Conservation (phyloP, 2,329 filamentous ascomycete genomes). For the Aspergillus novofumigatus region DNA sequence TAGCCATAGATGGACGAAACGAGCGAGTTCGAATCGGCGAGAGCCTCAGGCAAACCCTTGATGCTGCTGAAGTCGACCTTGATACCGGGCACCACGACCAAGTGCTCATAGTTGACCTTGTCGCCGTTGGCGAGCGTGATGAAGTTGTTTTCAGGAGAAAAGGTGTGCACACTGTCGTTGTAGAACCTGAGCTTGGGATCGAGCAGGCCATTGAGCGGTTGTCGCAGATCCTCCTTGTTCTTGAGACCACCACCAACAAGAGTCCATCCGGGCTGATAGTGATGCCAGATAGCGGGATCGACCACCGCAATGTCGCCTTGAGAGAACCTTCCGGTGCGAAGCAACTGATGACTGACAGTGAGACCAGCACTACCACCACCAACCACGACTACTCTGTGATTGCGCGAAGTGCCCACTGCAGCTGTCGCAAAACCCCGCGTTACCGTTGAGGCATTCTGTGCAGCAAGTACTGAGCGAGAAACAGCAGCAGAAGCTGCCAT, state of each 20-base stretch:
- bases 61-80: conserved; percentile 49
- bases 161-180: conserved; percentile 46
- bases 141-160: conserved; percentile 54
- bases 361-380: conserved; percentile 65
- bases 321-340: conserved; percentile 54
- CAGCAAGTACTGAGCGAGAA: conserved; percentile 9
- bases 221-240: conserved; percentile 55
- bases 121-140: conserved; percentile 55
- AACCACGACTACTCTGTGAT: conserved; percentile 63
- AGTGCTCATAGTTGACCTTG: conserved; percentile 58
- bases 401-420: conserved; percentile 35
- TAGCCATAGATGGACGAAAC: conserved; percentile 59
- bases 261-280: conserved; percentile 69
- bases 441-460: conserved; percentile 5
- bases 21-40: conserved; percentile 44
- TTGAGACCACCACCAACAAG: conserved; percentile 64
- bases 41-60: conserved; percentile 55
- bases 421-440: conserved; percentile 26
- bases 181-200: conserved; percentile 62
- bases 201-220: conserved; percentile 49
- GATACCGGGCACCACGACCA: conserved; percentile 60
- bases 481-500: conserved; percentile 19
- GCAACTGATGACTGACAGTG: conserved; percentile 63
- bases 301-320: conserved; percentile 61
- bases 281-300: conserved; percentile 60